Conservation (phyloP, 768 basidiomycete genomes). For the Mycena venus region DNA sequence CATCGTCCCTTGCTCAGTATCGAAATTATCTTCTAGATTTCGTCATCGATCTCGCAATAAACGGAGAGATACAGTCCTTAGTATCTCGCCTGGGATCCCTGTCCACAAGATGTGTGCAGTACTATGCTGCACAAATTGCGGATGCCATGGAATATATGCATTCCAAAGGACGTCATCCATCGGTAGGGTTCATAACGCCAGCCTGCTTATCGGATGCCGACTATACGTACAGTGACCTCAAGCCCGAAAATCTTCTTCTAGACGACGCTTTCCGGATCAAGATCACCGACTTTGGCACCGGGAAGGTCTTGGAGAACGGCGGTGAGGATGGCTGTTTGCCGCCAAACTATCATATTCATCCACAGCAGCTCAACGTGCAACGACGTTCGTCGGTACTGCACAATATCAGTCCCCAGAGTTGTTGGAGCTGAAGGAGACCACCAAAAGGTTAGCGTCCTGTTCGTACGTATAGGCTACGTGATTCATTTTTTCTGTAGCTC, state of each 20-base stretch:
- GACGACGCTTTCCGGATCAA: constrained; percentile 90
- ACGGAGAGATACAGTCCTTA: constrained; percentile 83
- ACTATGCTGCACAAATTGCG: constrained; percentile 92
- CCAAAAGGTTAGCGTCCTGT: constrained; percentile 71
- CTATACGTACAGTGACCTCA: constrained; percentile 69
- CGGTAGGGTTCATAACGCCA: constrained; percentile 57
- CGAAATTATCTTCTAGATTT: constrained; percentile 66
- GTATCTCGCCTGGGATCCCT: constrained; percentile 89
- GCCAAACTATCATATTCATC: background rate
- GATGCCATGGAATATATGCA: constrained; percentile 95
- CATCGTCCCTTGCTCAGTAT: background rate
- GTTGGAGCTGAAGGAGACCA: constrained; percentile 78
- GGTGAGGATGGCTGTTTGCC: constrained; percentile 53
- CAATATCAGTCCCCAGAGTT: constrained; percentile 94
- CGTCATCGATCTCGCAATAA: constrained; percentile 80
- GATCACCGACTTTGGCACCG: constrained; percentile 98
- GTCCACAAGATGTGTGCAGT: constrained; percentile 78
- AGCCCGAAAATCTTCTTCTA: constrained; percentile 92
- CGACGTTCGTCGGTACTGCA: constrained; percentile 78
- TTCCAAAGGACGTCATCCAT: constrained; percentile 88
- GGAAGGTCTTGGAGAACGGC: constrained; percentile 75
- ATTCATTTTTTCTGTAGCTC: constrained; percentile 63
- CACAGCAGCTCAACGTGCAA: constrained; percentile 35
- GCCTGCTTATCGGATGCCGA: constrained; percentile 16
- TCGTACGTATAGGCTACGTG: background rate